These are phyloP conservation scores for Thecaphora frezii DNA, from an alignment of 1,284 basidiomycete genomes.

Conservation along the genomic window DNA sequence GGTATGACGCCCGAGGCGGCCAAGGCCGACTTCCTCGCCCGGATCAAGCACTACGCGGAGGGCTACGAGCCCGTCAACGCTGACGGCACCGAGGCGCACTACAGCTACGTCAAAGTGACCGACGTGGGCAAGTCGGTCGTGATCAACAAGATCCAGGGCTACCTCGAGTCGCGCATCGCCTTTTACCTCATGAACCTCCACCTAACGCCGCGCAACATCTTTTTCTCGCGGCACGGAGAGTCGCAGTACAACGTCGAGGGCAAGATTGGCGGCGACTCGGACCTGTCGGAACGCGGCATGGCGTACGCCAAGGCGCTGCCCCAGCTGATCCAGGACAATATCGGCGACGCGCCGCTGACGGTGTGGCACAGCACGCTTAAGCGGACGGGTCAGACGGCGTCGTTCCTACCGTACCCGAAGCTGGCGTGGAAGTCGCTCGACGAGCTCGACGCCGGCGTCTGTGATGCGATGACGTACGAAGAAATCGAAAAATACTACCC, in stretches of 20 bases:
- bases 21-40: conserved; percentile 80
- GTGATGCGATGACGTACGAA: conserved; percentile 98
- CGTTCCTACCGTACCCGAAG: conserved; percentile 80
- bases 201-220: conserved; percentile 92
- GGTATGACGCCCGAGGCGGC: conserved; percentile 82
- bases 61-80: conserved; percentile 85
- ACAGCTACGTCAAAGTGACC: conserved; percentile 56
- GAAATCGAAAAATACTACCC: conserved; percentile 94
- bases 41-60: conserved; percentile 89
- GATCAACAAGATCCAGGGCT: conserved; percentile 65
- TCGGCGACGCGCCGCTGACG: conserved; percentile 83
- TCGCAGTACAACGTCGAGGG: conserved; percentile 95
- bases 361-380: conserved; percentile 97
- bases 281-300: conserved; percentile 79
- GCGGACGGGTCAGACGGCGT: conserved; percentile 88
- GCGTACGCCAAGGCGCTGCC: conserved; percentile 85
- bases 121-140: conserved; percentile 59
- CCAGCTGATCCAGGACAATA: conserved; percentile 81
- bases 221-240: conserved; percentile 95
- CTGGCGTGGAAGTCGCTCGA: conserved; percentile 98
- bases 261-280: conserved; percentile 93
- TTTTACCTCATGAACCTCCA: conserved; percentile 99
- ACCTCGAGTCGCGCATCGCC: conserved; percentile 91
- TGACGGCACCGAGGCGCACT: conserved; percentile 70
- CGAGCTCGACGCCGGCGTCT: conserved; percentile 97